Evolutionary conservation across 208 protist genomes (phyloP).

Genomic region (Crithidia mellificae): DNA sequence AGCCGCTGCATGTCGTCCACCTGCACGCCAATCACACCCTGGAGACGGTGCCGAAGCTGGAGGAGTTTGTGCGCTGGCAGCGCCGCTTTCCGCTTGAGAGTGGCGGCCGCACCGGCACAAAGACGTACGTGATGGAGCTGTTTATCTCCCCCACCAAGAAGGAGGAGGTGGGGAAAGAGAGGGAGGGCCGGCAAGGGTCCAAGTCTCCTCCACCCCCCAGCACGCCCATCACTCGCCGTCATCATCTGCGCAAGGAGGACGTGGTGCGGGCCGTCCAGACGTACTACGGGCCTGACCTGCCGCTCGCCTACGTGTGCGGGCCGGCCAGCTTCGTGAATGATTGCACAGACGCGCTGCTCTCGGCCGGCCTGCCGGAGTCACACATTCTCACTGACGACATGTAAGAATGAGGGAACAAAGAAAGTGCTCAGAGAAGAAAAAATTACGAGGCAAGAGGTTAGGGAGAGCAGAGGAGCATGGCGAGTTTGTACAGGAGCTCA

Average conservation of each 20-base stretch:
- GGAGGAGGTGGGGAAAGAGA: not conserved
- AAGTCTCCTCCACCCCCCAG: not conserved
- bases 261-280: constrained; percentile 36
- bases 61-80: constrained; percentile 52
- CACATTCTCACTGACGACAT: constrained; percentile 69
- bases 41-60: constrained; percentile 53
- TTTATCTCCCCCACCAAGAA: constrained; percentile 17
- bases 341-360: constrained; percentile 45
- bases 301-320: constrained; percentile 73
- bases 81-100: constrained; percentile 19
- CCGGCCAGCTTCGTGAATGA: constrained; percentile 53
- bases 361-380: constrained; percentile 47
- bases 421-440: not conserved
- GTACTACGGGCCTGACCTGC: constrained; percentile 43
- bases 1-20: constrained; percentile 66
- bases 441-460: too few relatives aligned
- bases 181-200: not conserved
- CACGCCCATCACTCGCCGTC: constrained; percentile 35
- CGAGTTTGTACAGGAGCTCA: too few relatives aligned
- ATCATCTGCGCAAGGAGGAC: constrained; percentile 37
- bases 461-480: too few relatives aligned
- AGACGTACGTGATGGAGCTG: constrained; percentile 35
- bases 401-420: constrained; percentile 7
- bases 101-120: not conserved
- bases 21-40: constrained; percentile 68